Percentiles rank a stretch among this genome's conserved stretches.
Conservation (phyloP, 2,329 filamentous ascomycete genomes). For the Talaromyces pinophilus region DNA sequence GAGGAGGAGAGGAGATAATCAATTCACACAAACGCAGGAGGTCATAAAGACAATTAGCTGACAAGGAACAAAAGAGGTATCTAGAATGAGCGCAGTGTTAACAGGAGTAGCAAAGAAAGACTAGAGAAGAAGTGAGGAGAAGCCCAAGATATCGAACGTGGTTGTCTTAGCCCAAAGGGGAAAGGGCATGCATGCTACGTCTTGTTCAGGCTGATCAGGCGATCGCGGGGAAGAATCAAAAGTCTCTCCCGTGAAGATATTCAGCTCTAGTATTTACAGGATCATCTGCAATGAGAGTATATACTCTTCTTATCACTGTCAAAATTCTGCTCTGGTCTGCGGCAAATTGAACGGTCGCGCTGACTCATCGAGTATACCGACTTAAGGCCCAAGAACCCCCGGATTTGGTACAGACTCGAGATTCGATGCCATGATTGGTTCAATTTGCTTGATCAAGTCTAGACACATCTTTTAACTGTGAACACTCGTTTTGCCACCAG, state of each 20-base stretch:
- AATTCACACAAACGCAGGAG: conserved; percentile 22
- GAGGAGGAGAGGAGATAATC: conserved; percentile 34
- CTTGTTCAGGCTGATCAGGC: conserved; percentile 27
- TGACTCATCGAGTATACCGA: not conserved
- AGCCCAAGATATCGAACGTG: conserved; percentile 16
- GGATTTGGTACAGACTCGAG: conserved; percentile 7
- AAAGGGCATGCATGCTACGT: conserved; percentile 28
- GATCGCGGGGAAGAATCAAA: conserved; percentile 39
- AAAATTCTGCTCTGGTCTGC: not conserved
- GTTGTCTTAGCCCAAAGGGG: conserved; percentile 21
- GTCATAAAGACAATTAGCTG: not conserved
- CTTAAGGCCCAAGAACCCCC: conserved; percentile 1
- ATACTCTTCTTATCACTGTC: not conserved
- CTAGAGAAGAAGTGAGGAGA: conserved; percentile 24
- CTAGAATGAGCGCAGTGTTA: not conserved
- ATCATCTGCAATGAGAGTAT: not conserved
- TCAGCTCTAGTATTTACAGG: not conserved
- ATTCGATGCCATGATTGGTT: conserved; percentile 7
- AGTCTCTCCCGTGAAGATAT: not conserved
- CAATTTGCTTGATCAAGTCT: conserved; percentile 5
- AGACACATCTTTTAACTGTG: not conserved
- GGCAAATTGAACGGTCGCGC: not conserved
- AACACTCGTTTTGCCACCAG: conserved; percentile 2
- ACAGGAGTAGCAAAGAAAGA: not conserved
- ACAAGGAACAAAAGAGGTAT: conserved; percentile 19